A percentile compares a stretch with the other conserved stretches of the same genome.
Evolutionary conservation across 2,329 filamentous ascomycete species (phyloP).

Genomic region (Triangularia verruculosa): DNA sequence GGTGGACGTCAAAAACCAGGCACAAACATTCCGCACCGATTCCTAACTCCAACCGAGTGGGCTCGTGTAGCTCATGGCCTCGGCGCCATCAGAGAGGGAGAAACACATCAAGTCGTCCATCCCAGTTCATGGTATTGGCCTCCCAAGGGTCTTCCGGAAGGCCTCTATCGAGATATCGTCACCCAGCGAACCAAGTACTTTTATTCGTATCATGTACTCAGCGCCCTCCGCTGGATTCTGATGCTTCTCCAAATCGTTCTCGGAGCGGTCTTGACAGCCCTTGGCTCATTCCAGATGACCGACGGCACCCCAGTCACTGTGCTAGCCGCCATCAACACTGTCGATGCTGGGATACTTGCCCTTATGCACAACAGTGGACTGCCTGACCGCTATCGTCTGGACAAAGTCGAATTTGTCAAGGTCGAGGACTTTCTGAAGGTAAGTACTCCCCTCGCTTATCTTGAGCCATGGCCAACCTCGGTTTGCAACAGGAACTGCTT

Average conservation of each 20-base stretch:
- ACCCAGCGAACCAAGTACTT: conserved; percentile 43
- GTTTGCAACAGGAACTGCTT: conserved; percentile 39
- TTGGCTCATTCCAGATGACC: conserved; percentile 42
- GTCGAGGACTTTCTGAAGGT: conserved; percentile 48
- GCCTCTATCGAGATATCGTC: conserved; percentile 49
- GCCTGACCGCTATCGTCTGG: conserved; percentile 49
- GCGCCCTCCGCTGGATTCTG: conserved; percentile 42
- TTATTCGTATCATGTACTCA: conserved; percentile 44
- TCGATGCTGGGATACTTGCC: conserved; percentile 49
- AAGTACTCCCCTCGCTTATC: neutral
- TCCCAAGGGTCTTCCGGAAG: conserved; percentile 45
- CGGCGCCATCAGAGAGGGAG: conserved; percentile 46
- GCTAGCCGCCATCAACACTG: conserved; percentile 50
- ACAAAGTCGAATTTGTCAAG: conserved; percentile 48
- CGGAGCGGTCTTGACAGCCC: conserved; percentile 48
- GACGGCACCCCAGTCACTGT: conserved; percentile 44
- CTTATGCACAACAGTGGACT: conserved; percentile 53
- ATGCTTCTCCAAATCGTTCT: conserved; percentile 50
- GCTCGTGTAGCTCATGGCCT: conserved; percentile 45
- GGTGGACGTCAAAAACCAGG: conserved; percentile 5
- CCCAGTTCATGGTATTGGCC: conserved; percentile 45
- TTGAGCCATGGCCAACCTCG: neutral
- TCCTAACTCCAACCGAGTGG: conserved; percentile 44
- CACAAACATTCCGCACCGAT: conserved; percentile 33
- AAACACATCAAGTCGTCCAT: conserved; percentile 42